Conservation (phyloP, 164 flowering plant species). For the Stephania cephalantha region DNA sequence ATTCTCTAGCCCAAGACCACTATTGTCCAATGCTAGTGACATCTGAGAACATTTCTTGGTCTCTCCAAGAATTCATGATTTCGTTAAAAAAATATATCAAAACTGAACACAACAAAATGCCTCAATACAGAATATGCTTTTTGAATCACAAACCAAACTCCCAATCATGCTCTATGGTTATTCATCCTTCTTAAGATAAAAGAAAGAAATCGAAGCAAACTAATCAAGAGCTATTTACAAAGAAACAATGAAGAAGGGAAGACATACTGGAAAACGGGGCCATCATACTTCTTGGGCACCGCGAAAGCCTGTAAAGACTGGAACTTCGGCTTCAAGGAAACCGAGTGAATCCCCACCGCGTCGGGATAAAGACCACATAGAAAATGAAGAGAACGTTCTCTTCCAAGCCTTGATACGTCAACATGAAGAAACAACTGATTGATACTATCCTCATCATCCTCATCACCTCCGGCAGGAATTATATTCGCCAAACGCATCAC, state of each 20-base stretch:
- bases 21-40: too few species aligned
- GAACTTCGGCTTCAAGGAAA: slow-evolving; percentile 48
- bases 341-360: slow-evolving; percentile 82
- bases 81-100: too few species aligned
- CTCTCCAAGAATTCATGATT: too few species aligned
- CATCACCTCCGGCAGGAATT: slow-evolving; percentile 37
- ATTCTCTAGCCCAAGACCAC: too few species aligned
- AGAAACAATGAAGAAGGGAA: slow-evolving; percentile 1
- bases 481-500: slow-evolving; percentile 64
- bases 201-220: background rate
- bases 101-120: too few species aligned
- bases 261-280: slow-evolving; percentile 70
- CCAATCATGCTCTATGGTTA: background rate
- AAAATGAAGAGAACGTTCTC: slow-evolving; percentile 43
- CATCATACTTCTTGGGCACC: slow-evolving; percentile 41
- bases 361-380: slow-evolving; percentile 85
- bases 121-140: too few species aligned
- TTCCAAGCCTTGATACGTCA: slow-evolving; percentile 57
- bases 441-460: slow-evolving; percentile 44
- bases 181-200: background rate
- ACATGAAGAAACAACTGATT: slow-evolving; percentile 78
- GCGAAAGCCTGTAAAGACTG: slow-evolving; percentile 26
- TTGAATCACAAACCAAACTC: background rate
- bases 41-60: too few species aligned
- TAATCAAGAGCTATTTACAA: background rate